These are phyloP conservation scores for Catunica adiposa DNA, from an alignment of 2,329 filamentous ascomycete genomes.

Conservation along the genomic window DNA sequence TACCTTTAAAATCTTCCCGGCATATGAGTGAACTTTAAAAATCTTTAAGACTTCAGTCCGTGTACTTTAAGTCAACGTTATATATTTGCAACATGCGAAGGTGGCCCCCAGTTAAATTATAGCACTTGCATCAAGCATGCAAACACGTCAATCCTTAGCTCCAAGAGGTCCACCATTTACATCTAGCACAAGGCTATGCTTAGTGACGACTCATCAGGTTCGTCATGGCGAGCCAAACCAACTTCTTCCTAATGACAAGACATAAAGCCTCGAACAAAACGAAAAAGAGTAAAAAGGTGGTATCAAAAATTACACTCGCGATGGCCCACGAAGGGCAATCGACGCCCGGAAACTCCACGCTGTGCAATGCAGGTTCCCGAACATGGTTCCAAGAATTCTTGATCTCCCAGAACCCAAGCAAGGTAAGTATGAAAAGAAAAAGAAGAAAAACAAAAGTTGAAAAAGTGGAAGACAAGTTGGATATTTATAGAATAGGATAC, in stretches of 20 bases:
- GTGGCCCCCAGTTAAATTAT: too few species aligned
- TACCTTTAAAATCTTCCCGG: too few species aligned
- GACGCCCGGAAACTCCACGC: constrained; percentile 15
- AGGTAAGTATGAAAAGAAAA: constrained; percentile 15
- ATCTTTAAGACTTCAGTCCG: too few species aligned
- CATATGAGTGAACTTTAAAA: too few species aligned
- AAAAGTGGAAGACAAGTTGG: not conserved
- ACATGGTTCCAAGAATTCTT: constrained; percentile 14
- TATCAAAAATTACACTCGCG: constrained; percentile 15
- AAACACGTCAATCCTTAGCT: too few species aligned
- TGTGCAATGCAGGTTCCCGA: constrained; percentile 15
- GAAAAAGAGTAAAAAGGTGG: constrained; percentile 10
- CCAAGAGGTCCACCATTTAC: too few species aligned
- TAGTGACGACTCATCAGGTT: too few species aligned
- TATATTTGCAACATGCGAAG: too few species aligned
- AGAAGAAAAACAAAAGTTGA: constrained; percentile 4
- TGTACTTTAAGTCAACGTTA: too few species aligned
- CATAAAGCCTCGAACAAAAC: constrained; percentile 9
- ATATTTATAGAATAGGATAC: constrained; percentile 10
- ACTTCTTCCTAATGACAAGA: constrained; percentile 13
- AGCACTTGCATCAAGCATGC: too few species aligned
- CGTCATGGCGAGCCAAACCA: too few species aligned
- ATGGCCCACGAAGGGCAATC: constrained; percentile 15
- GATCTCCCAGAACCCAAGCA: constrained; percentile 15
- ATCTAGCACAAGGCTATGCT: too few species aligned